Percentiles rank a stretch among this genome's conserved stretches.
These are phyloP conservation scores for Cyberlindnera bimundalis DNA, from an alignment of 805 yeast species.

Conservation along the genomic window DNA sequence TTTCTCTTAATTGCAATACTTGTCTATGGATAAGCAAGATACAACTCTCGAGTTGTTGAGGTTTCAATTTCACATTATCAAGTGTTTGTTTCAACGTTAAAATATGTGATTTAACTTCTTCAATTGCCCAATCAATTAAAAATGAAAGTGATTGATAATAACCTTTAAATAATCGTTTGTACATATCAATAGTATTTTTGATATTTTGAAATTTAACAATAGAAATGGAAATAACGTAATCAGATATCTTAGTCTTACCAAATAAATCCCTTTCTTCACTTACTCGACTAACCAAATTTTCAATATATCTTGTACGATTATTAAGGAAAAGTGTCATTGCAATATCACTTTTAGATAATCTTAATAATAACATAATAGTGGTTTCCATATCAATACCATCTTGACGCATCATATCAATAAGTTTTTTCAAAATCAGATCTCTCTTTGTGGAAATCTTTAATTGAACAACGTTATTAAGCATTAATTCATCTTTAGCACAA, in stretches of 20 bases:
- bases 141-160: slow-evolving; percentile 45
- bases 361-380: slow-evolving; percentile 31
- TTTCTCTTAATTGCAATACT: slow-evolving; percentile 54
- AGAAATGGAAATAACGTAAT: slow-evolving; percentile 57
- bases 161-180: slow-evolving; percentile 47
- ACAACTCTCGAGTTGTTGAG: slow-evolving; percentile 52
- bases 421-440: slow-evolving; percentile 30
- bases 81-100: slow-evolving; percentile 74
- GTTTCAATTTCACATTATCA: slow-evolving; percentile 53
- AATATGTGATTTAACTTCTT: slow-evolving; percentile 32
- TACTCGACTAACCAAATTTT: slow-evolving; percentile 46
- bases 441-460: slow-evolving; percentile 32
- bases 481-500: slow-evolving; percentile 27
- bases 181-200: slow-evolving; percentile 53
- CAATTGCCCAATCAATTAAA: slow-evolving; percentile 42
- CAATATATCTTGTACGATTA: slow-evolving; percentile 44
- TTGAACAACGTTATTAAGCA: slow-evolving; percentile 31
- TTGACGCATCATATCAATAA: slow-evolving; percentile 34
- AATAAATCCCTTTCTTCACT: slow-evolving; percentile 40
- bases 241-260: slow-evolving; percentile 43
- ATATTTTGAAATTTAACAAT: slow-evolving; percentile 60
- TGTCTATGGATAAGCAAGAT: slow-evolving; percentile 54
- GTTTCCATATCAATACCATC: slow-evolving; percentile 25
- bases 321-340: slow-evolving; percentile 49
- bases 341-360: slow-evolving; percentile 39